Percentiles rank a stretch among this genome's conserved stretches.
phyloP scores from a whole-genome alignment of 2,329 filamentous ascomycete genomes.

The Xylaria sp. region DNA sequence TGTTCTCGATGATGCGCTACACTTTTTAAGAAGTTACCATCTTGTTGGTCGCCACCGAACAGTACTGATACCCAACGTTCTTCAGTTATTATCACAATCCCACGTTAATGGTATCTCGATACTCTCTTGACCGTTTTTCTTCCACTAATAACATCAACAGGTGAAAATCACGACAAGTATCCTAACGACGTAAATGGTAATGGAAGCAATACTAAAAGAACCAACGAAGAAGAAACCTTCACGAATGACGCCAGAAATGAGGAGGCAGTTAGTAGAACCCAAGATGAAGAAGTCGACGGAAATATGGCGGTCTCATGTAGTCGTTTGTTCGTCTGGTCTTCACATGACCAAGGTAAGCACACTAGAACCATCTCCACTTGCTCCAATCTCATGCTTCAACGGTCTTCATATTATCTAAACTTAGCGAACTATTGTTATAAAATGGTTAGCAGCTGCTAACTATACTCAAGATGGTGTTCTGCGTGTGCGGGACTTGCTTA shows the following conservation, averaged over 20 bases:
- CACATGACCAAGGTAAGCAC: constrained; percentile 34
- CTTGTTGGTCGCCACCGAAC: constrained; percentile 26
- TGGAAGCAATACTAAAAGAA: not conserved
- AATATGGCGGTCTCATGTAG: not conserved
- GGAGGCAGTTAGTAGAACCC: not conserved
- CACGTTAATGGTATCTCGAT: constrained; percentile 16
- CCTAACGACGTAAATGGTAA: not conserved
- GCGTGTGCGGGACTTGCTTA: constrained; percentile 22
- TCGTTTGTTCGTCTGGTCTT: constrained; percentile 34
- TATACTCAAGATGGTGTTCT: constrained; percentile 24
- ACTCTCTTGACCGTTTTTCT: not conserved
- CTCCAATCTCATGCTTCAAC: not conserved
- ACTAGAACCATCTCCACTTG: not conserved
- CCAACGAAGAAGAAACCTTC: not conserved
- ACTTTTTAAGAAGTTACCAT: constrained; percentile 30
- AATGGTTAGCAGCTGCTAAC: constrained; percentile 10
- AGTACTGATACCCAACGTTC: not conserved
- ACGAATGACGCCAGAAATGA: not conserved
- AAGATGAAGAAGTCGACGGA: not conserved
- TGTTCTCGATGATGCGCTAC: constrained; percentile 34
- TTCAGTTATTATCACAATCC: not conserved
- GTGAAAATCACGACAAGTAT: not conserved
- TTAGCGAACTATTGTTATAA: not conserved
- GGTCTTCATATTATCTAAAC: not conserved
- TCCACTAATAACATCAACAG: constrained; percentile 17